Conservation (phyloP, 371 early-diverging fungal species). For the Syncephalastrum monosporum region DNA sequence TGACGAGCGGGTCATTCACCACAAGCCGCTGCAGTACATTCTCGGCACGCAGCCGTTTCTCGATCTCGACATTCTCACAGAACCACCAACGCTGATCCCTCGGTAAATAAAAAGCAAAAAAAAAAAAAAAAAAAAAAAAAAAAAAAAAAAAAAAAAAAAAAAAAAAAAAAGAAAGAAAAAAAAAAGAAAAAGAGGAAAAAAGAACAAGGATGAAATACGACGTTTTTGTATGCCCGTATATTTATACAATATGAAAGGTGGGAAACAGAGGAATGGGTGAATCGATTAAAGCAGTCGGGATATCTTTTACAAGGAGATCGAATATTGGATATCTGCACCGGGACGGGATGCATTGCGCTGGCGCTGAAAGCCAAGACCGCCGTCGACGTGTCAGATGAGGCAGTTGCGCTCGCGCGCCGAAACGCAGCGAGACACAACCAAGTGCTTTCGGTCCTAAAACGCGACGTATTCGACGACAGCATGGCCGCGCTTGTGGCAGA, state of each 20-base stretch:
- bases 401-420: constrained; percentile 49
- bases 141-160: constrained; percentile 8
- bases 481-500: neutral
- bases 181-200: neutral
- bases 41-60: constrained; percentile 84
- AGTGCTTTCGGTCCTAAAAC: constrained; percentile 24
- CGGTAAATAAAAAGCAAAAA: constrained; percentile 40
- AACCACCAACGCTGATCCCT: constrained; percentile 83
- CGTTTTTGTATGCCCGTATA: too few relatives aligned
- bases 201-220: neutral
- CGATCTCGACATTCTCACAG: constrained; percentile 68
- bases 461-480: constrained; percentile 44
- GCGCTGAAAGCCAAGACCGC: constrained; percentile 63
- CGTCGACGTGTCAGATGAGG: constrained; percentile 42
- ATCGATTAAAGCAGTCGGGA: constrained; percentile 43
- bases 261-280: constrained; percentile 94
- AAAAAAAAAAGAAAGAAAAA: neutral
- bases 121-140: neutral
- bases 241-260: constrained; percentile 45
- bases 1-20: constrained; percentile 48
- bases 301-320: constrained; percentile 28
- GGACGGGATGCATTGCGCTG: constrained; percentile 86
- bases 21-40: constrained; percentile 88
- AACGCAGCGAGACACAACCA: constrained; percentile 29
- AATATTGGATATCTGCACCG: constrained; percentile 87